These are phyloP conservation scores for Symmetrospora coprosmae DNA, from an alignment of 768 basidiomycete genomes.

Conservation along the genomic window DNA sequence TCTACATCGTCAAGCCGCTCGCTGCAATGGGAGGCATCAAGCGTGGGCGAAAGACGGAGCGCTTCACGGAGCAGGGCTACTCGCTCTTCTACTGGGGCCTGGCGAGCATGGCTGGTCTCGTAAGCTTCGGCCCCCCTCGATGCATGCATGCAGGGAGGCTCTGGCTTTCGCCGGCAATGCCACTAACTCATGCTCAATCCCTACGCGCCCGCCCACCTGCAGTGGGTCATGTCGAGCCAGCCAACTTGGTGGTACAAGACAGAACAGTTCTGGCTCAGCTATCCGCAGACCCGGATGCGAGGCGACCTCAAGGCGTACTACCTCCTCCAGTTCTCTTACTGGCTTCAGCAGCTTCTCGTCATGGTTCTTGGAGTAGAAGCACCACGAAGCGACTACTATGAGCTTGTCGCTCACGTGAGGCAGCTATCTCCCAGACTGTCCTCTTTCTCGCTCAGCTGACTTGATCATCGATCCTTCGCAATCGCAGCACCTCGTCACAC, in stretches of 20 bases:
- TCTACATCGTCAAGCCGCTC: constrained; percentile 53
- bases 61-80: constrained; percentile 87
- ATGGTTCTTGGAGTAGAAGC: constrained; percentile 76
- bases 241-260: constrained; percentile 79
- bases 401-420: constrained; percentile 60
- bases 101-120: constrained; percentile 62
- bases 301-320: constrained; percentile 79
- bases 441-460: neutral
- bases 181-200: too few species aligned
- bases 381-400: constrained; percentile 76
- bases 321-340: constrained; percentile 81
- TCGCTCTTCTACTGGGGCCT: constrained; percentile 62
- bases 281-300: constrained; percentile 48
- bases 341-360: constrained; percentile 84
- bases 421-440: too few species aligned
- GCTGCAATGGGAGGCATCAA: constrained; percentile 59
- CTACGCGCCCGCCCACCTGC: neutral
- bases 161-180: neutral
- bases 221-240: constrained; percentile 69
- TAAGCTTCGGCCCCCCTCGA: constrained; percentile 45
- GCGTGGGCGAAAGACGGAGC: constrained; percentile 52
- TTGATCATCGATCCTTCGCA: neutral
- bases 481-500: constrained; percentile 61
- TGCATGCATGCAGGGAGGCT: neutral
- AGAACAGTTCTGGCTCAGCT: constrained; percentile 63